phyloP scores from a whole-genome alignment of 2,329 filamentous ascomycete species.

The Penicillium corylophilum region DNA sequence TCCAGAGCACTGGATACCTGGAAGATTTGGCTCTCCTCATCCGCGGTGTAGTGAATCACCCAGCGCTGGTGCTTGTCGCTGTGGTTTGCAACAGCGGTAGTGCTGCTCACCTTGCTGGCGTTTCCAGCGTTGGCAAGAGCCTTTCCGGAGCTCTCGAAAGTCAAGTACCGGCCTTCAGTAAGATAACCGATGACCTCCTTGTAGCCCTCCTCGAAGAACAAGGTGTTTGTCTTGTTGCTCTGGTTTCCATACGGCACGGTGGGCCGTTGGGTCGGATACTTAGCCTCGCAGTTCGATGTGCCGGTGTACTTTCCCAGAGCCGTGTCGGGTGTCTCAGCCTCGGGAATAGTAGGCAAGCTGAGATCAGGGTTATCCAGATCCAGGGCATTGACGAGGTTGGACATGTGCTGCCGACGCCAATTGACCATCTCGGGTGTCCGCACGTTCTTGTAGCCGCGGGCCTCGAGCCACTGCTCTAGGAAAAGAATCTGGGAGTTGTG shows the following conservation, averaged over 20 bases:
- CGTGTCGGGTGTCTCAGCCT: constrained; percentile 45
- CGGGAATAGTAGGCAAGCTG: constrained; percentile 49
- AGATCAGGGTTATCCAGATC: constrained; percentile 51
- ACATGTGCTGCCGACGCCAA: constrained; percentile 51
- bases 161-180: constrained; percentile 56
- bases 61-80: constrained; percentile 48
- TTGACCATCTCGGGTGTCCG: constrained; percentile 45
- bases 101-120: constrained; percentile 15
- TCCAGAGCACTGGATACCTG: constrained; percentile 45
- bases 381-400: constrained; percentile 49
- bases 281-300: constrained; percentile 45
- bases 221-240: constrained; percentile 31
- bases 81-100: constrained; percentile 37
- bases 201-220: constrained; percentile 54
- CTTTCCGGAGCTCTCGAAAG: constrained; percentile 49
- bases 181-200: constrained; percentile 54
- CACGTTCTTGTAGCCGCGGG: constrained; percentile 44
- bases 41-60: constrained; percentile 47
- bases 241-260: constrained; percentile 51
- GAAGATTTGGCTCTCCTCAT: constrained; percentile 37
- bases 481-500: constrained; percentile 58
- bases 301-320: constrained; percentile 49
- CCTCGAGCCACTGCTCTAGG: constrained; percentile 51
- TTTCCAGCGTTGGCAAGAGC: constrained; percentile 42
- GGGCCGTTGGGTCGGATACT: constrained; percentile 40